phyloP scores from a whole-genome alignment of 768 basidiomycete species.

The Xerocomellus chrysenteron region DNA sequence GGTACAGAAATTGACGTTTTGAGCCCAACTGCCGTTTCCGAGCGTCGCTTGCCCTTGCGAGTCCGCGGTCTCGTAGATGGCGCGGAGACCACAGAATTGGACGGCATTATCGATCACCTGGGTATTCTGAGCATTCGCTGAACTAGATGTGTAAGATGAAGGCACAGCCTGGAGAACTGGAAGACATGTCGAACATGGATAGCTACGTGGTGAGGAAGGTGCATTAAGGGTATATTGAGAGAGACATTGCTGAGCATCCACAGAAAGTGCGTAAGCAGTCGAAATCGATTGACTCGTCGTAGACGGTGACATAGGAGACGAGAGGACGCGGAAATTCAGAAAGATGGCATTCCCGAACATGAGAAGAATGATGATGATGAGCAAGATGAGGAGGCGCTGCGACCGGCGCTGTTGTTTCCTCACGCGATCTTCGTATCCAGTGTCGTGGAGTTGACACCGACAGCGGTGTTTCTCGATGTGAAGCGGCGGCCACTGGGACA shows the following conservation, averaged over 20 bases:
- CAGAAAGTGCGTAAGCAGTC: conserved; percentile 34
- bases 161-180: conserved; percentile 41
- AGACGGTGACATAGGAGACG: conserved; percentile 14
- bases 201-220: conserved; percentile 39
- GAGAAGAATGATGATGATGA: conserved; percentile 42
- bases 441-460: conserved; percentile 24
- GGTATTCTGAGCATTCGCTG: conserved; percentile 33
- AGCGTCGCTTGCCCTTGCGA: conserved; percentile 39
- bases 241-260: conserved; percentile 43
- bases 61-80: conserved; percentile 41
- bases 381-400: conserved; percentile 30
- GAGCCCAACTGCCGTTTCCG: conserved; percentile 44
- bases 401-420: conserved; percentile 32
- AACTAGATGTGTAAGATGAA: conserved; percentile 27
- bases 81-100: conserved; percentile 49
- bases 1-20: conserved; percentile 44
- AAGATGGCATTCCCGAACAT: conserved; percentile 42
- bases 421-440: conserved; percentile 17
- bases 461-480: conserved; percentile 37
- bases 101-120: conserved; percentile 36
- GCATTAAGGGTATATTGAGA: conserved; percentile 47
- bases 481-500: conserved; percentile 39
- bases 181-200: conserved; percentile 48
- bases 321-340: conserved; percentile 37
- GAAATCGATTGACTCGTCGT: conserved; percentile 22